phyloP scores from a whole-genome alignment of 768 basidiomycete genomes.

The Tricholoma sp. region DNA sequence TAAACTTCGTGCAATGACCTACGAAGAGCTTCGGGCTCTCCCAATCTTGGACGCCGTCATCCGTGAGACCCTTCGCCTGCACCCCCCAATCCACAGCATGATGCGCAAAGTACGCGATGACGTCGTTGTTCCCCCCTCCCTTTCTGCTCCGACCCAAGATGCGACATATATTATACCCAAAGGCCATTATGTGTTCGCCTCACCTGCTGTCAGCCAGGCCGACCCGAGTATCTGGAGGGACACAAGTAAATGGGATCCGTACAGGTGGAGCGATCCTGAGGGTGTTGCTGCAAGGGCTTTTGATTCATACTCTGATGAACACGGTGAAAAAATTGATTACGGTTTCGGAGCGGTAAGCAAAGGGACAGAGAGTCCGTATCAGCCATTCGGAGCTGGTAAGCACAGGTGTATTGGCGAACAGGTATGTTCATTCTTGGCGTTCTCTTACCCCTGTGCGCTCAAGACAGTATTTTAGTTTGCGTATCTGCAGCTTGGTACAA shows the following conservation, averaged over 20 bases:
- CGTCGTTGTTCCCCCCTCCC: constrained; percentile 74
- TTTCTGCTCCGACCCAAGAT: constrained; percentile 74
- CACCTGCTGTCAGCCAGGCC: constrained; percentile 81
- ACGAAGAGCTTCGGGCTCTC: constrained; percentile 79
- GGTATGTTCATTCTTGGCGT: constrained; percentile 29
- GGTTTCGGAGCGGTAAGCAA: constrained; percentile 96
- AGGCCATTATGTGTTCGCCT: constrained; percentile 86
- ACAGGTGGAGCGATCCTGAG: constrained; percentile 80
- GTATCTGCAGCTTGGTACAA: constrained; percentile 85
- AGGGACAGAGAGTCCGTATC: constrained; percentile 93
- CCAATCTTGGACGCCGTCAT: constrained; percentile 86
- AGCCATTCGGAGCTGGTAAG: constrained; percentile 95
- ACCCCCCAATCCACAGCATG: constrained; percentile 95
- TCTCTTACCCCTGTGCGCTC: not conserved
- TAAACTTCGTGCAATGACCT: constrained; percentile 71
- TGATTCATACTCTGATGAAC: constrained; percentile 67
- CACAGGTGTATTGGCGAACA: constrained; percentile 95
- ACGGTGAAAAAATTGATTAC: constrained; percentile 90
- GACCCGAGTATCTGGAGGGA: constrained; percentile 83
- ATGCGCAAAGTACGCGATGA: constrained; percentile 89
- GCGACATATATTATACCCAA: constrained; percentile 80
- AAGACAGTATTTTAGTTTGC: constrained; percentile 59
- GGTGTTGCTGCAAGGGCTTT: constrained; percentile 79
- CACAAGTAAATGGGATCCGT: constrained; percentile 67
- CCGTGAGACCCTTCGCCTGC: constrained; percentile 88